Evolutionary conservation across 169 alveolate species (phyloP).

Genomic region (Cystoisospora suis): DNA sequence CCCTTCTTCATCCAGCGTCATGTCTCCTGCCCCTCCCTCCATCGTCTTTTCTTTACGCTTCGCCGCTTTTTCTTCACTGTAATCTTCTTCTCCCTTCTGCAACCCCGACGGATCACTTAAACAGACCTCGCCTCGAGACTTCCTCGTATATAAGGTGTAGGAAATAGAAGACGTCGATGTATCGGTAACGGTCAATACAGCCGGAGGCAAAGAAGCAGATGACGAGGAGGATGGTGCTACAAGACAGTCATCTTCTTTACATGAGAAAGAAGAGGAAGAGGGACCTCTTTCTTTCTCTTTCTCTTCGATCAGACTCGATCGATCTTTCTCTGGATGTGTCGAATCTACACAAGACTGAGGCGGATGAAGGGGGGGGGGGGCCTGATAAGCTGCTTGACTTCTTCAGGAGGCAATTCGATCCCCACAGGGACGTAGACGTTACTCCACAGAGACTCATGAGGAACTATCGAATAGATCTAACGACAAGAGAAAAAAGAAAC

Average conservation of each 20-base stretch:
- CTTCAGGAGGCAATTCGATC: background rate
- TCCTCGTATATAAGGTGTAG: background rate
- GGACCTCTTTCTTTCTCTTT: background rate
- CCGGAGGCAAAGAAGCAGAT: background rate
- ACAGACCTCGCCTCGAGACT: background rate
- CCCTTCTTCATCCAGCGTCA: background rate
- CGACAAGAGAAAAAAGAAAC: background rate
- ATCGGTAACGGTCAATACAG: background rate
- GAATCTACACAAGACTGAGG: too few relatives aligned
- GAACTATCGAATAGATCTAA: background rate
- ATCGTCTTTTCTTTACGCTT: background rate
- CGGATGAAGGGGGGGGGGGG: too few relatives aligned
- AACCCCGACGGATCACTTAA: background rate
- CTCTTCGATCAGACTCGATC: background rate
- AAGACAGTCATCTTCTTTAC: background rate
- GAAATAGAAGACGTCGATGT: background rate
- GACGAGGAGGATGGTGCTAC: background rate
- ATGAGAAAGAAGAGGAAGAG: background rate
- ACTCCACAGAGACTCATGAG: background rate
- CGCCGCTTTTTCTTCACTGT: background rate
- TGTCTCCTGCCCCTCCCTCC: background rate
- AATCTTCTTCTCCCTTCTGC: background rate
- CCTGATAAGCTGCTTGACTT: background rate
- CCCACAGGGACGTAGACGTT: slow-evolving; percentile 19
- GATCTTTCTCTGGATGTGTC: background rate